Evolutionary conservation across 1,284 basidiomycete genomes (phyloP).

Genomic region (Pascua sp.): DNA sequence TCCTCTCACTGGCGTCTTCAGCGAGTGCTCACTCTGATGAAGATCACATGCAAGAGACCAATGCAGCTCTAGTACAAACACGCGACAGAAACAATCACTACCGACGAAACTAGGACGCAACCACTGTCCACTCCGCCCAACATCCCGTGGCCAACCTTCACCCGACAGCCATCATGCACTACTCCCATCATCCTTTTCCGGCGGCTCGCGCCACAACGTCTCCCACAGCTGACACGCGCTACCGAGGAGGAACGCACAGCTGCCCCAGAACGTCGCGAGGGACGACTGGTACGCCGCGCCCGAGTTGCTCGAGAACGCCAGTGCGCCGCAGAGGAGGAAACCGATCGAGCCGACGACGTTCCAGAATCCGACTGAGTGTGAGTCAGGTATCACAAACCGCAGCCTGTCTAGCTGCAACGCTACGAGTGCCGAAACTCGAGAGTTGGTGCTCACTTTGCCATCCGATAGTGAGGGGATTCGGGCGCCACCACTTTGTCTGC

Average conservation of each 20-base stretch:
- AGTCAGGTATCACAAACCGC: too few species aligned
- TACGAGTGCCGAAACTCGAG: neutral
- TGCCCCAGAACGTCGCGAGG: conserved; percentile 60
- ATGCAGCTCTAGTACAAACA: too few species aligned
- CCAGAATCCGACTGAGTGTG: conserved; percentile 1
- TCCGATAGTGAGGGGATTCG: conserved; percentile 49
- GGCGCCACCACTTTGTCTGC: conserved; percentile 57
- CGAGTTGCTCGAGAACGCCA: conserved; percentile 52
- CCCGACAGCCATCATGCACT: too few species aligned
- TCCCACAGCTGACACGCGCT: conserved; percentile 56
- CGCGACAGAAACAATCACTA: too few species aligned
- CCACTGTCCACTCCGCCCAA: too few species aligned
- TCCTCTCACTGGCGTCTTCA: too few species aligned
- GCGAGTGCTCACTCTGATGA: too few species aligned
- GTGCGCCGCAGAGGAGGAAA: conserved; percentile 58
- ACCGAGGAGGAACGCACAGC: conserved; percentile 62
- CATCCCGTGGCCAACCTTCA: too few species aligned
- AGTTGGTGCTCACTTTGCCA: conserved; percentile 54
- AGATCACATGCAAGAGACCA: too few species aligned
- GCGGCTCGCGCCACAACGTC: conserved; percentile 26
- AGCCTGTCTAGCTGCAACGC: neutral
- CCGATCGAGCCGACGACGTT: conserved; percentile 53
- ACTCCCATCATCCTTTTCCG: neutral
- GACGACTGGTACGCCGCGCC: conserved; percentile 55
- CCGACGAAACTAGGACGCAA: too few species aligned